phyloP scores from a whole-genome alignment of 2,329 filamentous ascomycete species.

The Sporothrix sp. region DNA sequence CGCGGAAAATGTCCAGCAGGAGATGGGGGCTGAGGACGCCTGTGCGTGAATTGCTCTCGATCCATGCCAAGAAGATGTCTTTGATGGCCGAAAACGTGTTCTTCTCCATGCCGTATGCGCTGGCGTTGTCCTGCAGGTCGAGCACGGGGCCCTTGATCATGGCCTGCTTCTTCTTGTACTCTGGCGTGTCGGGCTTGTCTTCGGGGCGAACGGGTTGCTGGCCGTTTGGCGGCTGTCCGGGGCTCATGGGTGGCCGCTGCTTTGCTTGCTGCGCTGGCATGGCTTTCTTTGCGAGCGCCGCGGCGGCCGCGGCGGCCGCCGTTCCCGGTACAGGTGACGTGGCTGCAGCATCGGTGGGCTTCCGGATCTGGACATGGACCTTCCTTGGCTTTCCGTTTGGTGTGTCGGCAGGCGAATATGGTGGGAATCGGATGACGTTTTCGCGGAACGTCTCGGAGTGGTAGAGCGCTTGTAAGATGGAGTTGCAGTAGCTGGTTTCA shows the following conservation, averaged over 20 bases:
- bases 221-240: constrained; percentile 41
- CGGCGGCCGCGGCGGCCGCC: constrained; percentile 10
- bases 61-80: constrained; percentile 89
- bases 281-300: constrained; percentile 35
- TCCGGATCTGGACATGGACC: constrained; percentile 51
- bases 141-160: constrained; percentile 80
- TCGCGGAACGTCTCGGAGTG: constrained; percentile 92
- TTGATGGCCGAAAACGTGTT: constrained; percentile 90
- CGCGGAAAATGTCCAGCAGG: constrained; percentile 86
- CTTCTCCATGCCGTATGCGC: constrained; percentile 83
- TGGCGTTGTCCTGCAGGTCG: constrained; percentile 71
- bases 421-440: constrained; percentile 84
- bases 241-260: constrained; percentile 44
- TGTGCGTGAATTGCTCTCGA: constrained; percentile 69
- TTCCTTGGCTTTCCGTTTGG: constrained; percentile 49
- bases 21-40: constrained; percentile 87
- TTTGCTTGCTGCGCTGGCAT: constrained; percentile 46
- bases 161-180: constrained; percentile 96
- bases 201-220: constrained; percentile 59
- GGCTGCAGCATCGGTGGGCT: not conserved
- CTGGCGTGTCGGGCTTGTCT: constrained; percentile 87
- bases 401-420: constrained; percentile 57
- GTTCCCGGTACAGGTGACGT: constrained; percentile 30
- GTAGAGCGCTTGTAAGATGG: constrained; percentile 93
- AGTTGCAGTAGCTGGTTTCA: constrained; percentile 94